Evolutionary conservation across 768 basidiomycete genomes (phyloP).

Genomic region (Termitomyces sp.): DNA sequence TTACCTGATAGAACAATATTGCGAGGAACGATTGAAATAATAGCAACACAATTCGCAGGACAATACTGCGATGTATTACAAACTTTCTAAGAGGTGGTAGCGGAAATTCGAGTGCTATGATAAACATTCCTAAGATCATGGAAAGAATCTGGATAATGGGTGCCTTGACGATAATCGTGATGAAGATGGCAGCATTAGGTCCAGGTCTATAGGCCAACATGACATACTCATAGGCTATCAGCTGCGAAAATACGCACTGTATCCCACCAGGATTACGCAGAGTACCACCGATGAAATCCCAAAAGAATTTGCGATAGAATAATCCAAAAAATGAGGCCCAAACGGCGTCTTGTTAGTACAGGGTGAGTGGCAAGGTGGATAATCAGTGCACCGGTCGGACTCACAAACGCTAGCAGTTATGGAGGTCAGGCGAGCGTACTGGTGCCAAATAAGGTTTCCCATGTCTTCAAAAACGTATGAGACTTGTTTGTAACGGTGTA

Average conservation of each 20-base stretch:
- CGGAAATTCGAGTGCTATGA: conserved; percentile 72
- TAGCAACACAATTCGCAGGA: conserved; percentile 57
- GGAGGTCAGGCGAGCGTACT: conserved; percentile 64
- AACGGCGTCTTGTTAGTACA: conserved; percentile 50
- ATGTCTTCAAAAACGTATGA: conserved; percentile 22
- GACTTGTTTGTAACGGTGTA: conserved; percentile 3
- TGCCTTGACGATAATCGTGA: conserved; percentile 67
- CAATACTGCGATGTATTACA: conserved; percentile 60
- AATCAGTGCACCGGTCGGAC: conserved; percentile 23
- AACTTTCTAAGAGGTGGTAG: conserved; percentile 50
- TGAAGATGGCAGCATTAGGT: conserved; percentile 55
- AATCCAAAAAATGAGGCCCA: conserved; percentile 82
- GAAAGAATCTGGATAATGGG: conserved; percentile 71
- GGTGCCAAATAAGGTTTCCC: conserved; percentile 82
- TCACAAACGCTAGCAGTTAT: conserved; percentile 69
- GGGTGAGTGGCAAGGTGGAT: conserved; percentile 1
- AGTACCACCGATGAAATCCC: conserved; percentile 87
- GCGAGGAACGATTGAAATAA: conserved; percentile 57
- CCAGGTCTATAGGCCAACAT: conserved; percentile 42
- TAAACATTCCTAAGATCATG: conserved; percentile 53
- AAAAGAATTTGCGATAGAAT: conserved; percentile 91
- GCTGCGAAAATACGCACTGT: conserved; percentile 48
- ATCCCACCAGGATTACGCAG: conserved; percentile 74
- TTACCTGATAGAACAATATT: conserved; percentile 74
- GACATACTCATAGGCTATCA: not conserved